These are phyloP conservation scores for Trichoderma koningiopsis DNA, from an alignment of 2,329 filamentous ascomycete genomes.

Conservation along the genomic window DNA sequence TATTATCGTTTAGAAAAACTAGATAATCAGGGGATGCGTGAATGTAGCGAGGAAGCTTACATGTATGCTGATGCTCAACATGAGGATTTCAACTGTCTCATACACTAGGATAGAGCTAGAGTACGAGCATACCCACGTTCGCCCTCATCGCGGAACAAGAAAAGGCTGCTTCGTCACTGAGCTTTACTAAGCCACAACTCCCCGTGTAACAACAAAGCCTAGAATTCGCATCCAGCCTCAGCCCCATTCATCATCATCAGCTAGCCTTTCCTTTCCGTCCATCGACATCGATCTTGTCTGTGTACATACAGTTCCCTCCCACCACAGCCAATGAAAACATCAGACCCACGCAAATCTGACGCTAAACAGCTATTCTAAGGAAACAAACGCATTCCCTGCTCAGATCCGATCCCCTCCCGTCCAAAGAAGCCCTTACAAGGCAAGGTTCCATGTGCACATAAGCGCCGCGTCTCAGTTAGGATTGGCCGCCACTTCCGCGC, in stretches of 20 bases:
- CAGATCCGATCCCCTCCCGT: not conserved
- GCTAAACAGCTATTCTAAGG: not conserved
- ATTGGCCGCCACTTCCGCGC: constrained; percentile 9
- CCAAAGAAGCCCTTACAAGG: not conserved
- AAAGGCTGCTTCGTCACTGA: not conserved
- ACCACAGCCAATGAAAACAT: not conserved
- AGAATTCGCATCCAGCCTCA: not conserved
- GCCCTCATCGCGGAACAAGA: not conserved
- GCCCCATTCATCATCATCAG: not conserved
- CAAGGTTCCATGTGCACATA: not conserved
- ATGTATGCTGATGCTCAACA: not conserved
- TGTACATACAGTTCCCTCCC: not conserved
- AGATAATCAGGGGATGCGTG: not conserved
- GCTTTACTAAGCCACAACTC: not conserved
- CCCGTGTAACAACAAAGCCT: not conserved
- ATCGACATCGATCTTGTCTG: not conserved
- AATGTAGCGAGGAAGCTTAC: not conserved
- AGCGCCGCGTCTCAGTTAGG: not conserved
- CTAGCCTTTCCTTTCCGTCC: not conserved
- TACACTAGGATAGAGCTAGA: not conserved
- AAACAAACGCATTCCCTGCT: not conserved
- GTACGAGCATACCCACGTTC: not conserved
- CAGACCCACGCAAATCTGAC: not conserved
- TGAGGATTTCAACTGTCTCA: not conserved
- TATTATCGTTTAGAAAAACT: not conserved